Base-by-base conservation (phyloP, 148 eudicot genomes). In the Nepenthes mirabilis region DNA sequence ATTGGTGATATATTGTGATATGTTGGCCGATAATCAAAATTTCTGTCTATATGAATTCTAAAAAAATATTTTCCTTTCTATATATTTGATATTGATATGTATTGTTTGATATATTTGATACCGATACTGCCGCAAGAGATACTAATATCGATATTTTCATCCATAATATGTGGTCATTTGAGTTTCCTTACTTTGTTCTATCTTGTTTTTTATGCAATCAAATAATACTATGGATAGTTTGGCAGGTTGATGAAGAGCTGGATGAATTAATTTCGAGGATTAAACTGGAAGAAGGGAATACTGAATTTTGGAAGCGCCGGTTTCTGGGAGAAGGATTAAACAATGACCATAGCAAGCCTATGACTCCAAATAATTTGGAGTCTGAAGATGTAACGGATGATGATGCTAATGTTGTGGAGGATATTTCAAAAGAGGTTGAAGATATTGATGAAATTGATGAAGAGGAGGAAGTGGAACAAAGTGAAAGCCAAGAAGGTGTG, bases 301-400 rank as follows among this genome's bases (percentile, higher is more conserved):
- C 98, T 11, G 96, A 93, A 74, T 93, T 80, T 72, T 93, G 98
- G 98, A 93, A 66, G 77, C 78, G 86, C 49, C 93, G 98, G 63
- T 93, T 93, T 76, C 91, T 93, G 48, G 98, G 95, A 63, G 98
- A 91, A 76, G 82, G 74, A 35, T 64, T 75, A 56, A 82, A 65
- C 51, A 65, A 74, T 64, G 80, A 80, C 49, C 70, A 60, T 36
- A 72, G 52, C 57, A 79, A 83, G 66, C 77, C 66, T 45, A 33
- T 72, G 58, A 88, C 77, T 54, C 76, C 62, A 14, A 60, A 74
- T 13, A 62, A 65, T 37, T 60, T 61, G 43, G 86, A 77, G 60
- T 61, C 74, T 74, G 62, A 58, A 70, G 83, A 85, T 65, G 74
- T 65, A 34, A 49, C 54, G 23, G 96, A 88, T 68, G 86, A 85